A percentile compares a stretch with the other conserved stretches of the same genome.
Evolutionary conservation across 306 rosid species (phyloP).

Genomic region (Luffa aegyptiaca): DNA sequence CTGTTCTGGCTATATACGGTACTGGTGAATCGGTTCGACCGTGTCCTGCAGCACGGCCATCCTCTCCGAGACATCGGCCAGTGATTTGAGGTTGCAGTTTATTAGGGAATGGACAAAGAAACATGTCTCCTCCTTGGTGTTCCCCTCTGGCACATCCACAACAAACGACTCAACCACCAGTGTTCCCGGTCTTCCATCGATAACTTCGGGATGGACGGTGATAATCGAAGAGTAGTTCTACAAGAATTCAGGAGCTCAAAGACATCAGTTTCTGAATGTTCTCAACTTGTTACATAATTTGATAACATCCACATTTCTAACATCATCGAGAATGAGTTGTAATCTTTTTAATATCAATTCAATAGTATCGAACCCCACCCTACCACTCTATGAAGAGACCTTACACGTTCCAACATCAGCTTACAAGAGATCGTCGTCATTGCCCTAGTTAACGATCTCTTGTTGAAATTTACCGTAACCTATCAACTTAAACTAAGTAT

Average conservation of each 20-base stretch:
- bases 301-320: background rate
- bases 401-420: background rate
- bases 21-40: background rate
- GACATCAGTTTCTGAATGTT: background rate
- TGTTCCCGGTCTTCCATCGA: constrained; percentile 15
- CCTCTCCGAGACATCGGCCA: constrained; percentile 10
- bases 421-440: background rate
- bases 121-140: constrained; percentile 16
- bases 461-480: background rate
- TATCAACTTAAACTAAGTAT: background rate
- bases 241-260: background rate
- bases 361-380: background rate
- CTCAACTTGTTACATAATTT: background rate
- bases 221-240: constrained; percentile 14
- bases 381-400: background rate
- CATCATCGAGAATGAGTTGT: background rate
- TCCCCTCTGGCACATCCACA: constrained; percentile 12
- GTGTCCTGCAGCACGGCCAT: constrained; percentile 6
- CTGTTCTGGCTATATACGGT: background rate
- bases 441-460: background rate
- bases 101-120: constrained; percentile 11
- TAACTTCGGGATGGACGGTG: constrained; percentile 11
- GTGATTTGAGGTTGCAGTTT: constrained; percentile 15
- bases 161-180: constrained; percentile 7
- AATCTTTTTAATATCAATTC: background rate